These are phyloP conservation scores for Chlorella variabilis DNA, from an alignment of 163 green algal genomes.

Conservation along the genomic window DNA sequence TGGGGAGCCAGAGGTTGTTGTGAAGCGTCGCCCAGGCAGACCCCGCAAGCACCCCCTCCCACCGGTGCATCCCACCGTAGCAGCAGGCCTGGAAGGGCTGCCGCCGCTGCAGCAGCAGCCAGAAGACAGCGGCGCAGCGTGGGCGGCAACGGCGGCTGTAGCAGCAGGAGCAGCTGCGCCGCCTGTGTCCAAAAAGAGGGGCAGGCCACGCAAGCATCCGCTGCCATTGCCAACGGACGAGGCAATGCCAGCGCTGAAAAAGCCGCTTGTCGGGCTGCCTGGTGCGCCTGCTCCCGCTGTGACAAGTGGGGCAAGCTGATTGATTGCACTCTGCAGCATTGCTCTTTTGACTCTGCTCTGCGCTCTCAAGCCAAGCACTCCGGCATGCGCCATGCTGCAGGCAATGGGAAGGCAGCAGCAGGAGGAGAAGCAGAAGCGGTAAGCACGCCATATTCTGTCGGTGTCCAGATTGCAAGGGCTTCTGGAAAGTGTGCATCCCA, in stretches of 20 bases:
- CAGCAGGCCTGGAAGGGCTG: background rate
- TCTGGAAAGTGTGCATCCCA: too few species aligned
- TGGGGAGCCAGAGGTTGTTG: background rate
- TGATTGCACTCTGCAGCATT: too few species aligned
- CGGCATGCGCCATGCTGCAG: too few species aligned
- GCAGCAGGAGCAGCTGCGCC: background rate
- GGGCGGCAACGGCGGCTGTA: background rate
- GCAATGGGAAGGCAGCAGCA: slow-evolving; percentile 12
- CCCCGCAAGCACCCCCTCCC: slow-evolving; percentile 34
- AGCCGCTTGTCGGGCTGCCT: slow-evolving; percentile 1
- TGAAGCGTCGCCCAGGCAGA: background rate
- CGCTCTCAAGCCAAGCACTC: background rate
- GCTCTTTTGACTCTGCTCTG: background rate
- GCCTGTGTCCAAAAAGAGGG: slow-evolving; percentile 1
- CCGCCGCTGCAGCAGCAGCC: background rate
- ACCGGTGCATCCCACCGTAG: too few species aligned
- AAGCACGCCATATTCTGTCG: too few species aligned
- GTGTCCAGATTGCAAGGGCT: too few species aligned
- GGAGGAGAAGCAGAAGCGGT: background rate
- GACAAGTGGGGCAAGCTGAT: too few species aligned
- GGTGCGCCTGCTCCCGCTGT: too few species aligned
- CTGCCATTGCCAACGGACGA: background rate
- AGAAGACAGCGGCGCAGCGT: background rate
- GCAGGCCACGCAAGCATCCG: slow-evolving; percentile 33
- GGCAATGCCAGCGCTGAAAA: background rate